Evolutionary conservation across 1,139 yeast genomes (phyloP).

Genomic region (Eremothecium sinecaudum): DNA sequence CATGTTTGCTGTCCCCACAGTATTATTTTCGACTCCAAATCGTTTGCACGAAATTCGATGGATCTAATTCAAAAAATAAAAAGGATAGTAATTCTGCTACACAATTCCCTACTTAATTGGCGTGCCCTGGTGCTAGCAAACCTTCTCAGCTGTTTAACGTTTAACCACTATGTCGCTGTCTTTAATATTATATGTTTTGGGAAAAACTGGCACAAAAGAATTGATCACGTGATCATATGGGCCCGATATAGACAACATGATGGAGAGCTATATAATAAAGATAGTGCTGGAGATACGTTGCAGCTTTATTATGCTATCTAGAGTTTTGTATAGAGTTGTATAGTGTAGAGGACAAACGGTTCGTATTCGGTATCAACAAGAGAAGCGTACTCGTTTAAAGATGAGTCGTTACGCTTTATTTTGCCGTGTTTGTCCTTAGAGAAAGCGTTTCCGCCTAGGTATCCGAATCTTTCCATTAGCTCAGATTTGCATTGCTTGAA

Average conservation of each 20-base stretch:
- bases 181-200: constrained; percentile 1
- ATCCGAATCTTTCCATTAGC: constrained; percentile 67
- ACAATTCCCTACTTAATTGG: too few species aligned
- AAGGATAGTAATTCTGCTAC: too few species aligned
- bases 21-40: too few species aligned
- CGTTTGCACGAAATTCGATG: too few species aligned
- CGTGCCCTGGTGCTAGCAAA: not conserved
- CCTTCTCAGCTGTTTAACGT: not conserved
- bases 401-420: constrained; percentile 45
- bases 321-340: too few species aligned
- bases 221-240: constrained; percentile 2
- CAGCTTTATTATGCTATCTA: too few species aligned
- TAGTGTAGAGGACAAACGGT: constrained; percentile 79
- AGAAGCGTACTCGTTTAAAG: constrained; percentile 77
- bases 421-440: constrained; percentile 54
- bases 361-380: constrained; percentile 91
- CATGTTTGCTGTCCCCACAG: constrained; percentile 2
- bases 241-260: not conserved
- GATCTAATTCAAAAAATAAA: too few species aligned
- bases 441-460: constrained; percentile 84
- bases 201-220: constrained; percentile 4
- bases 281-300: too few species aligned
- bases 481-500: constrained; percentile 56
- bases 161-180: not conserved
- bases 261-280: constrained; percentile 39